A percentile compares a stretch with the other conserved stretches of the same genome.
Evolutionary conservation across 2,329 filamentous ascomycete genomes (phyloP).

Genomic region (Apiospora saccharicola): DNA sequence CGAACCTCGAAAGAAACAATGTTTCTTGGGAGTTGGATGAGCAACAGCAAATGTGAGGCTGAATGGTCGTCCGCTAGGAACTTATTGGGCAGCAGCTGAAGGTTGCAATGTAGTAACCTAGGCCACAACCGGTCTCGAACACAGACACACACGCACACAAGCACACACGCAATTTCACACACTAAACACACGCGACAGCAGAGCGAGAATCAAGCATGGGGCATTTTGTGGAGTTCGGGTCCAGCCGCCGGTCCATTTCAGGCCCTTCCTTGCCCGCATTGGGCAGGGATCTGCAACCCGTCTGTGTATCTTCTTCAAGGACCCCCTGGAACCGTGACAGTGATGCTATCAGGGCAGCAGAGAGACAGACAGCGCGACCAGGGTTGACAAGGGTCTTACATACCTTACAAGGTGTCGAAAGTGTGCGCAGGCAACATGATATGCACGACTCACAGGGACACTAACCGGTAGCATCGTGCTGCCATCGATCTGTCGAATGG

Average conservation of each 20-base stretch:
- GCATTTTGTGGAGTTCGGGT: constrained; percentile 11
- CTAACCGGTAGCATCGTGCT: constrained; percentile 16
- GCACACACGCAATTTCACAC: not conserved
- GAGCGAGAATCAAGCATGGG: not conserved
- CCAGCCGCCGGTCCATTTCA: constrained; percentile 10
- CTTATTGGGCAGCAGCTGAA: constrained; percentile 17
- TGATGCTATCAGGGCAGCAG: not conserved
- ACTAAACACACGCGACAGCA: not conserved
- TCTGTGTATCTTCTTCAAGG: not conserved
- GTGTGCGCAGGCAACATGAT: not conserved
- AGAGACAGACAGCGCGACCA: not conserved
- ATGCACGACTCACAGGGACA: constrained; percentile 1
- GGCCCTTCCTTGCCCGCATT: not conserved
- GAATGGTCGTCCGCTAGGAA: not conserved
- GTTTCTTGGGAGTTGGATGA: not conserved
- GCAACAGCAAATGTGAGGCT: not conserved
- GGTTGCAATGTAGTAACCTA: not conserved
- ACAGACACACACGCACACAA: not conserved
- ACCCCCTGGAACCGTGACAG: constrained; percentile 3
- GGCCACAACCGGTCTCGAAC: not conserved
- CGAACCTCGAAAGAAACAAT: constrained; percentile 8
- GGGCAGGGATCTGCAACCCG: not conserved
- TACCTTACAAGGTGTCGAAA: not conserved
- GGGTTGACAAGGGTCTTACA: not conserved
- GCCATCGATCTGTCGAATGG: constrained; percentile 18